phyloP scores from a whole-genome alignment of 352 stramenopile genomes.

The Thalassiosira exigua region DNA sequence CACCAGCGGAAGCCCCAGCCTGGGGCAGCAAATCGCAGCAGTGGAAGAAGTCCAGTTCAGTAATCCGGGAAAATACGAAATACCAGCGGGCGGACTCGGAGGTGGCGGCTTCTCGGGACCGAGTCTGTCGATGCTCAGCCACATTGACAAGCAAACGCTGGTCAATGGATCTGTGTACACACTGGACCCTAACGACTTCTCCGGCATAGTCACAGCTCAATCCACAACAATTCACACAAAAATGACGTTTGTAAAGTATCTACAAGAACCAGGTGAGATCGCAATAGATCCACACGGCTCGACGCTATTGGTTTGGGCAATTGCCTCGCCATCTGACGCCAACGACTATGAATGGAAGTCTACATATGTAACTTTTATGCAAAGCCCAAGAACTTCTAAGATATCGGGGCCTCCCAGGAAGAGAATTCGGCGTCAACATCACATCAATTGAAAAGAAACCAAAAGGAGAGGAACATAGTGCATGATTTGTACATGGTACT shows the following conservation, averaged over 20 bases:
- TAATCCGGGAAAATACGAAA: constrained; percentile 58
- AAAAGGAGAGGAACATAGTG: no score
- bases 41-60: constrained; percentile 13
- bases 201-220: neutral
- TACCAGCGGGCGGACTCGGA: constrained; percentile 41
- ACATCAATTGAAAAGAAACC: no score
- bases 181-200: neutral
- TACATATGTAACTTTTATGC: neutral
- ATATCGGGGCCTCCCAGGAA: no score
- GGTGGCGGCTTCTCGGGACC: constrained; percentile 39
- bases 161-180: constrained; percentile 31
- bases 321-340: constrained; percentile 36
- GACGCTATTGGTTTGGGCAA: constrained; percentile 52
- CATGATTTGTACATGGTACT: no score
- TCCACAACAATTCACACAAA: constrained; percentile 8
- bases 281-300: constrained; percentile 40
- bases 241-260: constrained; percentile 46
- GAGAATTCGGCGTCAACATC: no score
- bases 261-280: constrained; percentile 51
- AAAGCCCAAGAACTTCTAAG: no score
- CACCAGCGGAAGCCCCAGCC: neutral
- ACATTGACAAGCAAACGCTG: constrained; percentile 41
- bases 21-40: neutral
- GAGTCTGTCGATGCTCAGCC: constrained; percentile 27
- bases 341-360: constrained; percentile 47